Conservation (phyloP, 257 asterid species). For the Fraxinus pennsylvanica region DNA sequence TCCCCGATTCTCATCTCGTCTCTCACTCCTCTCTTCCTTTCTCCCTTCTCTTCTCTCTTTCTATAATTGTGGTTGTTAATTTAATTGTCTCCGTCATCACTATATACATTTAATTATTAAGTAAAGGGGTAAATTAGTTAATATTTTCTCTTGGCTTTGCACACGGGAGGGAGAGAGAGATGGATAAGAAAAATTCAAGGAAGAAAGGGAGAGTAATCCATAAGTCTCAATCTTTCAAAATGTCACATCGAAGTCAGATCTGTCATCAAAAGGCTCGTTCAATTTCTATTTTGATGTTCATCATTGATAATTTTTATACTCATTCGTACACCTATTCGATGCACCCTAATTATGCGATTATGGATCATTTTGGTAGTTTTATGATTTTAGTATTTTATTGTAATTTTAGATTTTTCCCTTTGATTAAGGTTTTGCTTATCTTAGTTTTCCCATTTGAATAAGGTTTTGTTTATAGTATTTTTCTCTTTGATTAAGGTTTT, state of each 20-base stretch:
- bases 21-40: not conserved
- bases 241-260: slow-evolving; percentile 18
- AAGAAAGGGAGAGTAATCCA: slow-evolving; percentile 7
- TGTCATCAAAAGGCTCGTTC: slow-evolving; percentile 23
- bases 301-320: not conserved
- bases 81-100: not conserved
- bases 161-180: not conserved
- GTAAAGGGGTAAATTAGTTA: not conserved
- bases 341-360: not conserved
- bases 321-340: not conserved
- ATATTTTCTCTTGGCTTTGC: not conserved
- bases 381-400: not conserved
- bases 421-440: not conserved
- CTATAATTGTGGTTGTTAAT: not conserved
- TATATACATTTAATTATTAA: no score
- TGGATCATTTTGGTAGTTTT: not conserved
- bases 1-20: not conserved
- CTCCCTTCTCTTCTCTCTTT: not conserved
- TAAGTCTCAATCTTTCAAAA: slow-evolving; percentile 11
- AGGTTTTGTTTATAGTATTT: not conserved
- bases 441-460: not conserved
- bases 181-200: slow-evolving; percentile 10
- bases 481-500: not conserved
- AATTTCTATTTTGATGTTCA: not conserved
- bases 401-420: not conserved